A percentile compares a stretch with the other conserved stretches of the same genome.
Evolutionary conservation across 768 basidiomycete species (phyloP).

Genomic region (Botryobasidium botryosum): DNA sequence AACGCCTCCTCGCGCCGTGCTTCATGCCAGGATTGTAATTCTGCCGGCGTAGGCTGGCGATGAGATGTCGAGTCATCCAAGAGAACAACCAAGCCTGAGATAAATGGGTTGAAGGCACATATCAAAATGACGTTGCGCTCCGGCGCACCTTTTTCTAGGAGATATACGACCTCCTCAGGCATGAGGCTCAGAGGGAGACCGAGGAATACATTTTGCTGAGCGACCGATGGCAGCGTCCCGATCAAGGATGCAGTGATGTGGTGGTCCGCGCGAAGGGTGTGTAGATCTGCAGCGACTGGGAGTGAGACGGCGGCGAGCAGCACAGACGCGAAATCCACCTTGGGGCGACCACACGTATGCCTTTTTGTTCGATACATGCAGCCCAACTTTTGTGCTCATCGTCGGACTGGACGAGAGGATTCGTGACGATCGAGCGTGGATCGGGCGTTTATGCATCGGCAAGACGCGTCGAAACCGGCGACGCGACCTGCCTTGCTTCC

Average conservation of each 20-base stretch:
- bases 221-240: conserved; percentile 85
- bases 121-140: too few species aligned
- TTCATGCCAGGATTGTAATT: too few species aligned
- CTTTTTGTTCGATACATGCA: conserved; percentile 61
- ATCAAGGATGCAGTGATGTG: conserved; percentile 69
- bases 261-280: conserved; percentile 59
- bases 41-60: conserved; percentile 27
- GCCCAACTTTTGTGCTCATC: too few species aligned
- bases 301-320: background rate
- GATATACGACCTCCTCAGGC: conserved; percentile 82
- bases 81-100: conserved; percentile 54
- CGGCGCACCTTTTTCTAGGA: conserved; percentile 69
- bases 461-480: too few species aligned
- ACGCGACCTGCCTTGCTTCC: too few species aligned
- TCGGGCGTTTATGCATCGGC: too few species aligned
- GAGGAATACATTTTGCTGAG: conserved; percentile 92
- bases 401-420: too few species aligned
- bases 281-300: conserved; percentile 40
- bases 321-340: conserved; percentile 28
- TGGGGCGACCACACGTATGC: conserved; percentile 84
- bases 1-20: conserved; percentile 39
- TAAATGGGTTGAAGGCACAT: background rate
- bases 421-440: too few species aligned
- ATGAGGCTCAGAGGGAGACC: conserved; percentile 79
- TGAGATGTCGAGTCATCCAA: conserved; percentile 54